Evolutionary conservation across 768 basidiomycete species (phyloP).

Genomic region (Termitomyces sp.): DNA sequence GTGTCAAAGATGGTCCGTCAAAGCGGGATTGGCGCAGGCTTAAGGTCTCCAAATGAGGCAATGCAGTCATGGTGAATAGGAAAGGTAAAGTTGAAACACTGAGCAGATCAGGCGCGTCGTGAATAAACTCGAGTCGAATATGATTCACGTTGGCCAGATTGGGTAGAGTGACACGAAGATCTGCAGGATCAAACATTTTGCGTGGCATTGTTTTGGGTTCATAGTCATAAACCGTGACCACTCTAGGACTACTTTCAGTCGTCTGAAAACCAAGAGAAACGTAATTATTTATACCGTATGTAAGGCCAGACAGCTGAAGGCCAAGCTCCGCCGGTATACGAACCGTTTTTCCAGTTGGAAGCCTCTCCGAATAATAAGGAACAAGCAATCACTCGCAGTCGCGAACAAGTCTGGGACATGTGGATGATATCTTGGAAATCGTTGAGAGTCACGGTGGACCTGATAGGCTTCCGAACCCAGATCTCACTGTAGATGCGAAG

Average conservation of each 20-base stretch:
- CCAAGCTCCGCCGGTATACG: not conserved
- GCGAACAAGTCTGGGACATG: not conserved
- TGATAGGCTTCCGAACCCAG: not conserved
- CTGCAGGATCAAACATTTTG: not conserved
- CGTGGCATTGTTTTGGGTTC: not conserved
- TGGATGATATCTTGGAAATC: not conserved
- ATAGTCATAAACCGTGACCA: not conserved
- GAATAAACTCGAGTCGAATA: not conserved
- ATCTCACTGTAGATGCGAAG: not conserved
- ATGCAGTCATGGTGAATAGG: not conserved
- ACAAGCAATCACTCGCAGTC: not conserved
- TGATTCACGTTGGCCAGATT: not conserved
- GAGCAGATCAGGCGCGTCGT: not conserved
- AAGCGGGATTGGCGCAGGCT: not conserved
- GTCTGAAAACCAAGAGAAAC: no score
- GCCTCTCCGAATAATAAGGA: not conserved
- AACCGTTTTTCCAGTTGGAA: not conserved
- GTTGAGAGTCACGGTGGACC: not conserved
- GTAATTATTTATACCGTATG: not conserved
- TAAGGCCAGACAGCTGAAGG: constrained; percentile 2
- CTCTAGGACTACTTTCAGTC: not conserved
- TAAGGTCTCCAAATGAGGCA: not conserved
- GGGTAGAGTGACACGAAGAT: not conserved
- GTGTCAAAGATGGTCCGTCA: not conserved
- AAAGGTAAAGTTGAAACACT: not conserved